These are phyloP conservation scores for Orychophragmus violaceus DNA, from an alignment of 345 rosid genomes.

Conservation along the genomic window DNA sequence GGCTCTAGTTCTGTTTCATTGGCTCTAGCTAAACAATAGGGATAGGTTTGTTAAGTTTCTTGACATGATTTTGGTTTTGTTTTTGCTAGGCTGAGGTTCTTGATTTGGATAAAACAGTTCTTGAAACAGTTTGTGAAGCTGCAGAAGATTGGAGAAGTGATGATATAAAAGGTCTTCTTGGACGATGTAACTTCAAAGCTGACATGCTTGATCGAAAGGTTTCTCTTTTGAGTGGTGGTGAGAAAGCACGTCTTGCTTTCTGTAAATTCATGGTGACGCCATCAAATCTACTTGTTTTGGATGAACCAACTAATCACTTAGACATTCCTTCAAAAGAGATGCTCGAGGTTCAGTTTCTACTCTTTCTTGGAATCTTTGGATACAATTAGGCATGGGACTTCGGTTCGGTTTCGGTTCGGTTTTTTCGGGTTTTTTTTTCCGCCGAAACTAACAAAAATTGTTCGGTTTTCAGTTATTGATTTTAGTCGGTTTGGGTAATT, in stretches of 20 bases:
- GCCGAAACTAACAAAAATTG: too few species aligned
- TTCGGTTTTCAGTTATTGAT: too few species aligned
- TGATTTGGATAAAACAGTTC: conserved; percentile 81
- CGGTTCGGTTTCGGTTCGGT: too few species aligned
- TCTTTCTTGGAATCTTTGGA: neutral
- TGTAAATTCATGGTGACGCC: conserved; percentile 97
- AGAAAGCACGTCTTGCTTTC: conserved; percentile 98
- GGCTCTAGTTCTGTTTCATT: neutral
- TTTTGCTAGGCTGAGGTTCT: conserved; percentile 79
- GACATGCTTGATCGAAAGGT: conserved; percentile 86
- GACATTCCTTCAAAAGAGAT: conserved; percentile 98
- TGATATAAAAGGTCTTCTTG: conserved; percentile 92
- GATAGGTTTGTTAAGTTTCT: neutral
- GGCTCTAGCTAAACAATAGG: neutral
- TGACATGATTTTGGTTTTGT: neutral
- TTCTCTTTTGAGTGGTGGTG: conserved; percentile 43
- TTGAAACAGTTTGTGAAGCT: conserved; percentile 29
- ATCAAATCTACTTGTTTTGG: conserved; percentile 73
- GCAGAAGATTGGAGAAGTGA: conserved; percentile 95
- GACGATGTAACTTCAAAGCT: conserved; percentile 94
- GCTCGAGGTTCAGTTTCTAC: conserved; percentile 75
- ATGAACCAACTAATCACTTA: conserved; percentile 93
- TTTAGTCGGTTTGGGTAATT: too few species aligned
- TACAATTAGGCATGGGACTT: too few species aligned
- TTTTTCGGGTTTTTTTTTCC: too few species aligned